Evolutionary conservation across 2,329 filamentous ascomycete genomes (phyloP).

Genomic region (Fusarium illudens): DNA sequence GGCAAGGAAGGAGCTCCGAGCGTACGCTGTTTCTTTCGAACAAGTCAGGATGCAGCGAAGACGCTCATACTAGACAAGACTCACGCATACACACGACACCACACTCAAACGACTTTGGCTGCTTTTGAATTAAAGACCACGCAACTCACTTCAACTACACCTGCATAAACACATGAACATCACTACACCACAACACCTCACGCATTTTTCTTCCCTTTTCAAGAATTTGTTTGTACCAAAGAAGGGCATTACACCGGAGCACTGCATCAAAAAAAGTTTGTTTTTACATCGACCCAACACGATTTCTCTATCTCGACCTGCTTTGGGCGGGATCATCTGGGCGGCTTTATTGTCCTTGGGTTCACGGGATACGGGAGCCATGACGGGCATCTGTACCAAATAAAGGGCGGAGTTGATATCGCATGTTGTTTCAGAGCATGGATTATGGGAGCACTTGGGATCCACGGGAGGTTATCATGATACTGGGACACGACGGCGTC

Average conservation of each 20-base stretch:
- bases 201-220: slow-evolving; percentile 34
- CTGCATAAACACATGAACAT: slow-evolving; percentile 27
- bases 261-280: slow-evolving; percentile 57
- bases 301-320: slow-evolving; percentile 34
- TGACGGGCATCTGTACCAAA: slow-evolving; percentile 44
- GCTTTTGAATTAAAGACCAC: slow-evolving; percentile 32
- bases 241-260: slow-evolving; percentile 58
- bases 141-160: slow-evolving; percentile 46
- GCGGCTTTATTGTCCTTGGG: slow-evolving; percentile 38
- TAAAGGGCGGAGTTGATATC: slow-evolving; percentile 44
- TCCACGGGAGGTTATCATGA: slow-evolving; percentile 43
- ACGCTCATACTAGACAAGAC: slow-evolving; percentile 60
- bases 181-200: slow-evolving; percentile 31
- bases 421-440: slow-evolving; percentile 48
- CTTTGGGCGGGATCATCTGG: slow-evolving; percentile 32
- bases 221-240: slow-evolving; percentile 53
- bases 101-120: slow-evolving; percentile 11
- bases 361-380: slow-evolving; percentile 39
- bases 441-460: slow-evolving; percentile 45
- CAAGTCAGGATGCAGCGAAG: slow-evolving; percentile 72
- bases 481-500: slow-evolving; percentile 44
- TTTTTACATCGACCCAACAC: slow-evolving; percentile 37
- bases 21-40: slow-evolving; percentile 90
- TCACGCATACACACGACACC: slow-evolving; percentile 21
- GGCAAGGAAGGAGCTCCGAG: slow-evolving; percentile 79